Evolutionary conservation across 345 rosid species (phyloP).

Genomic region (Lumnitzera littorea): DNA sequence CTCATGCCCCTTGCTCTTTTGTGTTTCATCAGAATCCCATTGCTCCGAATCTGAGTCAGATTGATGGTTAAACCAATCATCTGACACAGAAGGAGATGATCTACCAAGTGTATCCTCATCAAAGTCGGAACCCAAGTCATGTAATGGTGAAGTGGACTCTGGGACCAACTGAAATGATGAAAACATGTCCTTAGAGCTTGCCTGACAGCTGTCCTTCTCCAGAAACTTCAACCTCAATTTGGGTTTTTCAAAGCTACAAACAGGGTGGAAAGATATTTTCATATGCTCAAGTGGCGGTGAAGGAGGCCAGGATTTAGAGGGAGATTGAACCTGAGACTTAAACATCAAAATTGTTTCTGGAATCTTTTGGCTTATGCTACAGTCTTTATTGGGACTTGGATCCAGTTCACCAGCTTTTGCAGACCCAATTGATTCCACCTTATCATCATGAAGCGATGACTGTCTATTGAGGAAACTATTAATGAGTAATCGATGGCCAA

Average conservation of each 20-base stretch:
- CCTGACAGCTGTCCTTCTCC: conserved; percentile 13
- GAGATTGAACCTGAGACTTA: conserved; percentile 28
- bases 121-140: conserved; percentile 33
- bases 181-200: conserved; percentile 37
- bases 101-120: conserved; percentile 75
- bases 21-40: conserved; percentile 59
- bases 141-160: conserved; percentile 27
- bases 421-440: conserved; percentile 28
- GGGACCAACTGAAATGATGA: conserved; percentile 80
- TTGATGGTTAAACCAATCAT: conserved; percentile 42
- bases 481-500: conserved; percentile 44
- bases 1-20: conserved; percentile 34
- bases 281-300: conserved; percentile 77
- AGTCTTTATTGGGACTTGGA: too few relatives aligned
- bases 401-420: conserved; percentile 1
- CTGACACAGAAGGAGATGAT: conserved; percentile 62
- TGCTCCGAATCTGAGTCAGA: conserved; percentile 62
- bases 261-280: conserved; percentile 67
- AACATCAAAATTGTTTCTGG: conserved; percentile 16
- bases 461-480: conserved; percentile 43
- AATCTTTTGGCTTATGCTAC: conserved; percentile 7
- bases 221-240: conserved; percentile 58
- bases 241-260: conserved; percentile 40
- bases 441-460: conserved; percentile 28
- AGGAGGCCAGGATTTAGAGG: conserved; percentile 28